Conservation (phyloP, 1,284 basidiomycete species). For the Meira miltonrushii region DNA sequence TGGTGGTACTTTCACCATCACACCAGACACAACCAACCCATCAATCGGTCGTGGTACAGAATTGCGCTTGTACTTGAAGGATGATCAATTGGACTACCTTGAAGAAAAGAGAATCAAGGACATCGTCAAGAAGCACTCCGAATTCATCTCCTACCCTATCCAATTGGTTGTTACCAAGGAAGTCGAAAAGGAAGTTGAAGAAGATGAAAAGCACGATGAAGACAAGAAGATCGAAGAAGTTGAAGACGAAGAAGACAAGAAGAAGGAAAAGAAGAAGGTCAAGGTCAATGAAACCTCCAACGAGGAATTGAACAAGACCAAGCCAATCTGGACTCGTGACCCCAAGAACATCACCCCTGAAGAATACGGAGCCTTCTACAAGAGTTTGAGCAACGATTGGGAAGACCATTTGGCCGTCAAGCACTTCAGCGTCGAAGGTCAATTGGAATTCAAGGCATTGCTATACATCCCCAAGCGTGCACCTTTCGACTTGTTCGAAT, state of each 20-base stretch:
- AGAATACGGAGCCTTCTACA: conserved; percentile 97
- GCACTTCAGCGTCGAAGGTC: conserved; percentile 99
- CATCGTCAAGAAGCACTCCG: conserved; percentile 99
- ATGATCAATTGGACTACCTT: conserved; percentile 97
- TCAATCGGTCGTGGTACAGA: conserved; percentile 90
- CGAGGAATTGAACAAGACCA: conserved; percentile 99
- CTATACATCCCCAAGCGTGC: conserved; percentile 78
- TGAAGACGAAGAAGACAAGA: conserved; percentile 72
- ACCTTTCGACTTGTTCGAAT: conserved; percentile 97
- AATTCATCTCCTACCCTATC: conserved; percentile 99
- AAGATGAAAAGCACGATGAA: conserved; percentile 61
- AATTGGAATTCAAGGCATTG: conserved; percentile 98
- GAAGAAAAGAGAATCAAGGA: conserved; percentile 99
- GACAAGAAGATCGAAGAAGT: conserved; percentile 70
- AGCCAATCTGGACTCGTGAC: conserved; percentile 98
- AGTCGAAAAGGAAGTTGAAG: conserved; percentile 85
- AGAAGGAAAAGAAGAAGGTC: conserved; percentile 88
- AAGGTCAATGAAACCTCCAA: conserved; percentile 61
- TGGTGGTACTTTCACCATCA: conserved; percentile 99
- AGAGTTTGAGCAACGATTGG: conserved; percentile 99
- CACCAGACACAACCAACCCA: conserved; percentile 81
- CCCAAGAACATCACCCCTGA: conserved; percentile 86
- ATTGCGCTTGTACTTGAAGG: conserved; percentile 92
- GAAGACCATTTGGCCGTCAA: conserved; percentile 96
- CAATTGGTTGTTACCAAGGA: conserved; percentile 98